Conservation (phyloP, 2,329 filamentous ascomycete species). For the Venturia oleaginea region DNA sequence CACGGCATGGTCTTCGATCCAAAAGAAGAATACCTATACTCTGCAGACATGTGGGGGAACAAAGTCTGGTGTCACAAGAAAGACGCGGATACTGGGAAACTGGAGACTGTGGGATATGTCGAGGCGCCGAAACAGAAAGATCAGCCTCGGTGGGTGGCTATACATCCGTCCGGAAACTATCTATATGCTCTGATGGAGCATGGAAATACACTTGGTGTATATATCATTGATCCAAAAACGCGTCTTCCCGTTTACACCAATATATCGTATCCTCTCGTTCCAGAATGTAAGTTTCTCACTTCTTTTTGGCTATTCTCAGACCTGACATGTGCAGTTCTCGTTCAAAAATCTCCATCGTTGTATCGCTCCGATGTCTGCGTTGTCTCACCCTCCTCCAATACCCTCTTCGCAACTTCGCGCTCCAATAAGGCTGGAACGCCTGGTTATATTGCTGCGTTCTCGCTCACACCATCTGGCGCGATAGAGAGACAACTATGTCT, state of each 20-base stretch:
- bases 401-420: conserved; percentile 78
- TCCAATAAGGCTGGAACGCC: conserved; percentile 67
- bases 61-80: conserved; percentile 81
- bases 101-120: conserved; percentile 63
- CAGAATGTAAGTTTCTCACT: conserved; percentile 49
- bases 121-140: conserved; percentile 62
- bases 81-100: conserved; percentile 46
- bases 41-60: conserved; percentile 67
- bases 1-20: conserved; percentile 78
- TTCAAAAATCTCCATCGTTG: conserved; percentile 46
- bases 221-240: conserved; percentile 65
- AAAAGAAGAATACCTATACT: conserved; percentile 66
- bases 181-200: conserved; percentile 84
- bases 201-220: conserved; percentile 76
- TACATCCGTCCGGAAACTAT: conserved; percentile 68
- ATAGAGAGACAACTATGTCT: conserved; percentile 72
- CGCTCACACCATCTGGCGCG: conserved; percentile 56
- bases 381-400: conserved; percentile 57
- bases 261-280: conserved; percentile 68
- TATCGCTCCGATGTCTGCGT: conserved; percentile 83
- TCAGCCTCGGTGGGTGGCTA: conserved; percentile 81
- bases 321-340: conserved; percentile 17
- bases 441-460: conserved; percentile 76
- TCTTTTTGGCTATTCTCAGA: neutral
- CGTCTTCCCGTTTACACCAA: conserved; percentile 72